phyloP scores from a whole-genome alignment of 768 basidiomycete species.

The Suillus cothurnatus region DNA sequence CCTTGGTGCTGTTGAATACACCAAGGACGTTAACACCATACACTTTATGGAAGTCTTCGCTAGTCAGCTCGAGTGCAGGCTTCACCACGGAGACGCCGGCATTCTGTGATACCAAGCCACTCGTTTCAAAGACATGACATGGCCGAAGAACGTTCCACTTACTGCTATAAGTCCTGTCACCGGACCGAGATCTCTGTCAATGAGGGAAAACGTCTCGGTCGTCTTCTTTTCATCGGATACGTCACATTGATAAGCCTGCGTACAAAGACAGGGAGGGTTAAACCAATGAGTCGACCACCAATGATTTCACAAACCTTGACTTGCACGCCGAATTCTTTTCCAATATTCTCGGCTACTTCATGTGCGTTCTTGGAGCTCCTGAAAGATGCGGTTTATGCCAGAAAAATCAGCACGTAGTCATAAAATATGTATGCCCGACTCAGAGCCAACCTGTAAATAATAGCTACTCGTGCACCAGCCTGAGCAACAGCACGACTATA shows the following conservation, averaged over 20 bases:
- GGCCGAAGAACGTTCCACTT: neutral
- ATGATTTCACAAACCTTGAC: slow-evolving; percentile 30
- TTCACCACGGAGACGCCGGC: slow-evolving; percentile 67
- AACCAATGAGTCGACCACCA: neutral
- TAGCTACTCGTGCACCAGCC: slow-evolving; percentile 60
- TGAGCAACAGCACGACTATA: slow-evolving; percentile 54
- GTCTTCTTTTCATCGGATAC: slow-evolving; percentile 52
- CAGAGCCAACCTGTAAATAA: slow-evolving; percentile 53
- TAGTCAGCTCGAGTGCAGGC: slow-evolving; percentile 56
- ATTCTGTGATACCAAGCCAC: slow-evolving; percentile 38
- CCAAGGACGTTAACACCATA: slow-evolving; percentile 69
- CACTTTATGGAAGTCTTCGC: slow-evolving; percentile 56
- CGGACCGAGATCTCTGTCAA: slow-evolving; percentile 49
- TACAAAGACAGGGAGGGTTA: neutral
- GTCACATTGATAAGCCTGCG: slow-evolving; percentile 66
- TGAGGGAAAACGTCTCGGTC: slow-evolving; percentile 46
- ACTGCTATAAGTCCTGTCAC: slow-evolving; percentile 58
- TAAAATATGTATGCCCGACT: neutral
- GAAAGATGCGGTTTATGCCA: neutral
- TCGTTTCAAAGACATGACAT: too few species aligned
- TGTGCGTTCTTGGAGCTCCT: slow-evolving; percentile 53
- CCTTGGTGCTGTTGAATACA: slow-evolving; percentile 64
- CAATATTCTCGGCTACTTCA: slow-evolving; percentile 48
- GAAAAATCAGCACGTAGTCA: neutral
- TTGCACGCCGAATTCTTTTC: slow-evolving; percentile 48